Conservation (phyloP, 2,329 filamentous ascomycete species). For the Seiridium unicorne region DNA sequence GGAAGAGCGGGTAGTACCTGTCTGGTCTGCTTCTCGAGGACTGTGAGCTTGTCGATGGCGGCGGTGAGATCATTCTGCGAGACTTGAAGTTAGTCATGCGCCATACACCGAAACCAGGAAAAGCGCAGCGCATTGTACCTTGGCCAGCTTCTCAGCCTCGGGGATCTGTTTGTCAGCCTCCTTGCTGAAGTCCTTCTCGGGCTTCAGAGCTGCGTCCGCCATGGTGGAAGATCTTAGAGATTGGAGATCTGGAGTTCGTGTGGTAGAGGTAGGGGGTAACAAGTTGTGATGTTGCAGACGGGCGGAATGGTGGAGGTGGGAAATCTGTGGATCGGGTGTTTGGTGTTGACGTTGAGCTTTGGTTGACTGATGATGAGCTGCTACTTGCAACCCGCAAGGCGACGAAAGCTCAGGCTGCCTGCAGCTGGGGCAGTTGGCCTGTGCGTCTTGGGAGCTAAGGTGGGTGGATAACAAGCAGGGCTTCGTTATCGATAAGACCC, state of each 20-base stretch:
- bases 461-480: background rate
- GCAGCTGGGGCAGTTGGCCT: slow-evolving; percentile 13
- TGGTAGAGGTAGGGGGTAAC: background rate
- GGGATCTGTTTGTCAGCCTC: slow-evolving; percentile 90
- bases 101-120: background rate
- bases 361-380: slow-evolving; percentile 11
- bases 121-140: slow-evolving; percentile 49
- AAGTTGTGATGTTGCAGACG: background rate
- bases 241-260: background rate
- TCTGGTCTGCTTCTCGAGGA: slow-evolving; percentile 93
- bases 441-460: slow-evolving; percentile 6
- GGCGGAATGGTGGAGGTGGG: background rate
- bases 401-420: slow-evolving; percentile 25
- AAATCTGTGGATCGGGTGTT: background rate
- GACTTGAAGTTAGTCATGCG: slow-evolving; percentile 1
- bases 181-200: slow-evolving; percentile 98
- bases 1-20: slow-evolving; percentile 59
- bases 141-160: slow-evolving; percentile 85
- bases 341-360: slow-evolving; percentile 1
- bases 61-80: slow-evolving; percentile 72
- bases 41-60: slow-evolving; percentile 89
- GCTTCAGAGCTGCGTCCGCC: slow-evolving; percentile 82
- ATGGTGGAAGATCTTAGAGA: slow-evolving; percentile 47
- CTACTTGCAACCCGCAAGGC: slow-evolving; percentile 14
- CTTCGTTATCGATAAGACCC: background rate